These are phyloP conservation scores for Fistulifera pelliculosa DNA, from an alignment of 108 stramenopile species.

Conservation along the genomic window DNA sequence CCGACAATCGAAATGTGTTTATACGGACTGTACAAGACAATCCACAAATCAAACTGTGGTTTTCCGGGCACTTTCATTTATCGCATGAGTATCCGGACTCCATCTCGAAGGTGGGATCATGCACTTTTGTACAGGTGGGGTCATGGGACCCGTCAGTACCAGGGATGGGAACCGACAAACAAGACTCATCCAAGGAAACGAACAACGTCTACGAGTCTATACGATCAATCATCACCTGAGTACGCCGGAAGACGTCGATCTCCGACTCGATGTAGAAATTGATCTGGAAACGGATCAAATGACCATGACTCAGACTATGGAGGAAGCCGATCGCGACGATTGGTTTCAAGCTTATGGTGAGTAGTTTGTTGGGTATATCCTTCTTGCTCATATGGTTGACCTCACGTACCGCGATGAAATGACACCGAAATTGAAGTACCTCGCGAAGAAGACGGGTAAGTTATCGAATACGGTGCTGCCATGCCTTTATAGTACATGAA, in stretches of 20 bases:
- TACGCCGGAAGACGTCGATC: conserved; percentile 17
- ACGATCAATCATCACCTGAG: conserved; percentile 84
- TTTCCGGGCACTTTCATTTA: conserved; percentile 92
- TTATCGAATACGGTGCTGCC: conserved; percentile 38
- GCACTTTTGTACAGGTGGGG: conserved; percentile 79
- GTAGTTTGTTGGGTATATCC: too few species aligned
- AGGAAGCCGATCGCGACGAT: conserved; percentile 7
- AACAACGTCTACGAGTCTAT: conserved; percentile 77
- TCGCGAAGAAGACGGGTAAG: conserved; percentile 26
- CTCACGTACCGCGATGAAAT: too few species aligned
- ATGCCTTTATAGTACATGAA: too few species aligned
- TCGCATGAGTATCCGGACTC: conserved; percentile 42
- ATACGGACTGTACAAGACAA: conserved; percentile 72
- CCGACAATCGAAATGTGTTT: conserved; percentile 40
- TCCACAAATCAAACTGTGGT: conserved; percentile 86
- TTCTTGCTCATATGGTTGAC: too few species aligned
- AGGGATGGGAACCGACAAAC: conserved; percentile 84
- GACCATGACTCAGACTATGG: conserved; percentile 11
- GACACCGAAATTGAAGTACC: conserved; percentile 8
- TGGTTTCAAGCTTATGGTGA: conserved; percentile 25
- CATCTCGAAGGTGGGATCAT: conserved; percentile 55
- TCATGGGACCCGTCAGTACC: conserved; percentile 72
- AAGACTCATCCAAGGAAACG: conserved; percentile 78
- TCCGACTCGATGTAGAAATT: conserved; percentile 52
- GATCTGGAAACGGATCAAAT: conserved; percentile 16